Base-by-base conservation (phyloP, 495 filamentous ascomycete genomes). In the Tuber microsphaerosporum region DNA sequence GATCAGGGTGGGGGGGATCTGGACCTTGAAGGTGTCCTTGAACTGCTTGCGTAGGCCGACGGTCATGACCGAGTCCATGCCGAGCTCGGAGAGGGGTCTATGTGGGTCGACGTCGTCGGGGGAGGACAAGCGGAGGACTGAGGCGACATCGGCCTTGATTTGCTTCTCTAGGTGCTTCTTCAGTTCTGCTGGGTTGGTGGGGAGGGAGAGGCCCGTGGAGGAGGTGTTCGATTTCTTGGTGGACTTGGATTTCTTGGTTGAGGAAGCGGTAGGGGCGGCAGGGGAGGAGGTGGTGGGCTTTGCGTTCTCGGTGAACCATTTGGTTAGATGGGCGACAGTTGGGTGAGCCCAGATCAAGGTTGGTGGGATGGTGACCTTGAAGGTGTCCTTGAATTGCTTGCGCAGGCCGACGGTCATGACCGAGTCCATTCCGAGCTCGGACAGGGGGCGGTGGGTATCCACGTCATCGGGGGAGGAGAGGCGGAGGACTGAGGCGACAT, bases 61-160 rank as follows among this genome's bases (percentile, higher is more conserved):
- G 1, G 82, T 86, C 86, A 87, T 86, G 48, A 87, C 86, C 22
- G 78, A 82, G 77, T 86, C 86, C 10, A 87, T 75, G 0, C 86
- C 86, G 41, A 86, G 61, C 73, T 87, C 86, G 7, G 79, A 71
- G 34, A 86, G 75, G 1, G 85, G 81, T 0, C 79, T 80, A 51
- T 76, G 78, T 0, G 81, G 20, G 75, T 86, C 86, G 14, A 87
- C 81, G 17, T 86, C 85, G 10, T 76, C 78, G 37, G 73, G n/a
- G 56, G 56, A 65, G 26, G 56, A 65, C 26, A 65, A 17, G n/a
- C 56, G 56, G n/a, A 65, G 56, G 56, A 65, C 56, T 10, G 56
- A 26, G 56, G 56, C 56, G 26, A 65, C 56, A n/a, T 65, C 26
- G 12, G 56, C n/a, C 26, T 65, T 65, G 56, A 65, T 65, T 65